A percentile compares a stretch with the other conserved stretches of the same genome.
These are phyloP conservation scores for Trypanosoma brucei DNA, from an alignment of 208 protist genomes.

Conservation along the genomic window DNA sequence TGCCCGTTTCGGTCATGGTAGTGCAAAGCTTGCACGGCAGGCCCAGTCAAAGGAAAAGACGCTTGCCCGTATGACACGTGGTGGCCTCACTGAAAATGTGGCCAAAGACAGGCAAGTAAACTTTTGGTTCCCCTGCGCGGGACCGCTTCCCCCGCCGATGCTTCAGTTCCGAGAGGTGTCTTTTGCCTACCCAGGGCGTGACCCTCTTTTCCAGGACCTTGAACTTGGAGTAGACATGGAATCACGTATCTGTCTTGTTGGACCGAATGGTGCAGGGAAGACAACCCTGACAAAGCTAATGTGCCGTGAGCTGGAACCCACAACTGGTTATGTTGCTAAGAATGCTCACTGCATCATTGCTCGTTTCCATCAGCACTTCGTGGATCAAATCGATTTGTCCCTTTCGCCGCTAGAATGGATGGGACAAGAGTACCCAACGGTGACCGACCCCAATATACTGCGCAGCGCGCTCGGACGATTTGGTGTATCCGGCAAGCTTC, in stretches of 20 bases:
- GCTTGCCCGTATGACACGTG: slow-evolving; percentile 91
- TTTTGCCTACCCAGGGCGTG: slow-evolving; percentile 89
- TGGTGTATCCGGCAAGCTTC: slow-evolving; percentile 86
- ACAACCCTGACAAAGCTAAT: slow-evolving; percentile 96
- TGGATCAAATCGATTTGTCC: slow-evolving; percentile 92
- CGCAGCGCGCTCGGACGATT: slow-evolving; percentile 93
- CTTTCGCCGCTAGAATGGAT: slow-evolving; percentile 95
- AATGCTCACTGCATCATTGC: slow-evolving; percentile 92
- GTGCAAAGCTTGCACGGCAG: slow-evolving; percentile 92
- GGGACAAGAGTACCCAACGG: slow-evolving; percentile 85
- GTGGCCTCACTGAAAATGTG: slow-evolving; percentile 92
- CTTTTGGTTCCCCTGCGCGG: slow-evolving; percentile 84
- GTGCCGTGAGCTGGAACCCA: slow-evolving; percentile 90
- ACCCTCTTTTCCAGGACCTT: slow-evolving; percentile 82
- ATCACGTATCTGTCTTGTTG: slow-evolving; percentile 94
- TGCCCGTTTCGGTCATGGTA: slow-evolving; percentile 93
- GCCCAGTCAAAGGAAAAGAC: slow-evolving; percentile 95
- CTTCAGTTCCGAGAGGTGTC: slow-evolving; percentile 92
- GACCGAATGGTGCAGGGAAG: slow-evolving; percentile 97
- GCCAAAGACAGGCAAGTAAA: slow-evolving; percentile 70
- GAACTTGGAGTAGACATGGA: slow-evolving; percentile 95
- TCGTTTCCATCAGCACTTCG: slow-evolving; percentile 95
- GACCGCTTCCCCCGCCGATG: slow-evolving; percentile 87
- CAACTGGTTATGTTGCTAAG: slow-evolving; percentile 85
- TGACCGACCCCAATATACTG: slow-evolving; percentile 83